phyloP scores from a whole-genome alignment of 2,329 filamentous ascomycete genomes.

The Botrytis pseudocinerea region DNA sequence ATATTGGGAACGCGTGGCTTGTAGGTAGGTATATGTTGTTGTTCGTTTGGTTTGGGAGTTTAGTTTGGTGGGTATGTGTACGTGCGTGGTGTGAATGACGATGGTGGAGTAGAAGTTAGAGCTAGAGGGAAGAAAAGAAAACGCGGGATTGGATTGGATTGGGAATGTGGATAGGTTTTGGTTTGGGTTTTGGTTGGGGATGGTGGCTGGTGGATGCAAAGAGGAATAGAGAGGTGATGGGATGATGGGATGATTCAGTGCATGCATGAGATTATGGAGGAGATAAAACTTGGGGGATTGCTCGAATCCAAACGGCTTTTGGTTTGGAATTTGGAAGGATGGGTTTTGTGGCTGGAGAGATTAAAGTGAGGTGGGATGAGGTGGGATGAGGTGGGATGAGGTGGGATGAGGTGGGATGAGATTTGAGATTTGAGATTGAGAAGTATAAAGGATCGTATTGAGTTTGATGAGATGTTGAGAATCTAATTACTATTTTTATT shows the following conservation, averaged over 20 bases:
- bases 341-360: background rate
- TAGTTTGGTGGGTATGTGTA: background rate
- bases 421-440: background rate
- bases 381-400: background rate
- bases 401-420: background rate
- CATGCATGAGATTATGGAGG: background rate
- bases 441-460: background rate
- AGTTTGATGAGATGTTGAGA: background rate
- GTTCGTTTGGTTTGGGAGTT: background rate
- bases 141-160: background rate
- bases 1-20: background rate
- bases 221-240: background rate
- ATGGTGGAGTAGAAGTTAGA: background rate
- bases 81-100: background rate
- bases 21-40: background rate
- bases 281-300: too few relatives aligned
- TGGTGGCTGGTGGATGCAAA: background rate
- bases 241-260: background rate
- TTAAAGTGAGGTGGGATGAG: background rate
- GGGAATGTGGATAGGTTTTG: background rate
- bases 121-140: background rate
- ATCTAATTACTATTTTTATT: background rate
- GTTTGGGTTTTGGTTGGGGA: too few relatives aligned
- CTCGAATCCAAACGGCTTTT: accelerated
- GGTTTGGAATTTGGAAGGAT: background rate